Evolutionary conservation across 352 stramenopile genomes (phyloP), one percentile per base, ranked within the genome.

Genomic region (Pythium volutum): DNA sequence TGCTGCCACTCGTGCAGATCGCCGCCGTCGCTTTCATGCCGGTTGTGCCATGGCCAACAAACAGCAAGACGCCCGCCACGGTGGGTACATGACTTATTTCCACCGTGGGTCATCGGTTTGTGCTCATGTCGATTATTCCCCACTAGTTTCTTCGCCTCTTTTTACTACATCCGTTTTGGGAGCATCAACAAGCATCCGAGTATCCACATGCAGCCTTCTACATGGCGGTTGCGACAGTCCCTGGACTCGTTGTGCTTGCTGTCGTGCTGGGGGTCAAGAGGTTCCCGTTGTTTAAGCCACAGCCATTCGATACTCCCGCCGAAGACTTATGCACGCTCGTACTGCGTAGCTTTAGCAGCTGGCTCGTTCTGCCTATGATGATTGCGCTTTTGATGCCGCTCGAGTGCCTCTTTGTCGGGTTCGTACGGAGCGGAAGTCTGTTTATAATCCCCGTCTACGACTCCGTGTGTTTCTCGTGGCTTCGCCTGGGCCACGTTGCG

Each of bases 201-300:
- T 85, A 78, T 54, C 64, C 73, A 8, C 63, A 55, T 10, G 38
- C 50, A 1, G 47, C 71, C 27, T 61, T 90, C 29, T 90, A 84
- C 47, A n/a, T 66, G 20, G 73, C 74, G 2, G 45, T 78, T 1
- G 72, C 53, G 12, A 74, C 74, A n/a, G 70, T 84, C 4, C 77
- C 75, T 11, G 74, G 55, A 0, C 39, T 70, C 11, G 55, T 85
- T 7, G 4, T 78, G 1, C 0, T 75, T 10, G 59, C 69, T 0
- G 78, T 69, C 46, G 7, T 74, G 5, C 48, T 85, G 2, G 79
- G 81, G 2, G 33, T 53, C 16, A 83, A 84, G 52, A 51, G 76
- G 20, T 88, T 88, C 36, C 75, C 81, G 11, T 46, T 90, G 25
- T 89, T 89, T 59, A 89, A 89, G 51, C 76, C 79, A 0, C 77